These are phyloP conservation scores for Batrachochytrium dendrobatidis DNA, from an alignment of 371 early-diverging fungal genomes.

Conservation along the genomic window DNA sequence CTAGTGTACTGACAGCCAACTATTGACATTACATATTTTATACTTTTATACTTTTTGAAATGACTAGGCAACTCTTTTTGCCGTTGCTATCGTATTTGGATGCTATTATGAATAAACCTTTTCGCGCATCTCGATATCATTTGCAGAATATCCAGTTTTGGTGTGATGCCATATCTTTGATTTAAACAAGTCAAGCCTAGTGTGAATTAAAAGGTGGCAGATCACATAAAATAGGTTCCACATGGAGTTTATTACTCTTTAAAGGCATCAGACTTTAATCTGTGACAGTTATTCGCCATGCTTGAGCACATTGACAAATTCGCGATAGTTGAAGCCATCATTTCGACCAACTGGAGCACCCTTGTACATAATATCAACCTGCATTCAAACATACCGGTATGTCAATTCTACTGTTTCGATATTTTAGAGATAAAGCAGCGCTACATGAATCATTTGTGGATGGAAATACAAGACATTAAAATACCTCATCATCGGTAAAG, in stretches of 20 bases:
- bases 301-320: conserved; percentile 86
- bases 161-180: too few species aligned
- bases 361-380: conserved; percentile 91
- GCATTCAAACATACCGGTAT: not conserved
- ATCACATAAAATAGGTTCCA: too few species aligned
- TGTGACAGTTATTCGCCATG: conserved; percentile 87
- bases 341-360: conserved; percentile 71
- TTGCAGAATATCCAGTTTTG: too few species aligned
- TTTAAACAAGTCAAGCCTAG: too few species aligned
- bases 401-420: not conserved
- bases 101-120: conserved; percentile 28
- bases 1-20: too few species aligned
- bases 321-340: conserved; percentile 81
- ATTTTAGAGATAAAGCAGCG: not conserved
- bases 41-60: not conserved
- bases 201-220: too few species aligned
- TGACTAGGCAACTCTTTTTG: conserved; percentile 34
- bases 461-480: not conserved
- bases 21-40: not conserved
- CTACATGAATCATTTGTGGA: not conserved
- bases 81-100: conserved; percentile 43
- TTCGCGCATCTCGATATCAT: too few species aligned
- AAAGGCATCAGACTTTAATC: too few species aligned
- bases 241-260: too few species aligned
- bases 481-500: conserved; percentile 84